Conservation (phyloP, 2,329 filamentous ascomycete species). For the Xylariaceae sp. region DNA sequence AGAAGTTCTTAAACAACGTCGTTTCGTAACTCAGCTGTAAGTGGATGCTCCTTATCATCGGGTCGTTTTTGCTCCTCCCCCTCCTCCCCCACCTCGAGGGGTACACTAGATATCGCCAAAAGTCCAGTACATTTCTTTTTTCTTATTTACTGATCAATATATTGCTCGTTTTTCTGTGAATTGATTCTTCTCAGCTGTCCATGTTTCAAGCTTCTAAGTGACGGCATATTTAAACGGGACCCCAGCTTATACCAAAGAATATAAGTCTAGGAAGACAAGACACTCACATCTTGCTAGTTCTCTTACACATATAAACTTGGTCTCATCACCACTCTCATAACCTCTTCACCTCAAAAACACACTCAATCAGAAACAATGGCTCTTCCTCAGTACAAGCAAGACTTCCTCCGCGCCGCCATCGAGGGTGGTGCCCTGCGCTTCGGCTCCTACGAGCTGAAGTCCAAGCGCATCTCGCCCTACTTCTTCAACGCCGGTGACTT, state of each 20-base stretch:
- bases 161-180: too few species aligned
- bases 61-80: background rate
- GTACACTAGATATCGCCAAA: background rate
- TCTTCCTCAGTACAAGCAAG: constrained; percentile 62
- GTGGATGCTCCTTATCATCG: background rate
- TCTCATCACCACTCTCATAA: background rate
- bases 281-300: too few species aligned
- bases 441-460: constrained; percentile 85
- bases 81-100: background rate
- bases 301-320: too few species aligned
- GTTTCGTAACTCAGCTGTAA: too few species aligned
- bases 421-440: constrained; percentile 69
- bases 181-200: too few species aligned
- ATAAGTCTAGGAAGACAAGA: too few species aligned
- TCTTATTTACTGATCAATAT: too few species aligned
- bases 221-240: too few species aligned
- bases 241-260: too few species aligned
- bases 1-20: too few species aligned
- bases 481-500: constrained; percentile 97
- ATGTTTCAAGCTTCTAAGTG: too few species aligned
- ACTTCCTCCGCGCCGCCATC: constrained; percentile 66
- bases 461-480: constrained; percentile 84
- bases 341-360: background rate
- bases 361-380: constrained; percentile 33
- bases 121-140: too few species aligned